Conservation (phyloP, 148 eudicot species). For the Camellia lanceoleosa region DNA sequence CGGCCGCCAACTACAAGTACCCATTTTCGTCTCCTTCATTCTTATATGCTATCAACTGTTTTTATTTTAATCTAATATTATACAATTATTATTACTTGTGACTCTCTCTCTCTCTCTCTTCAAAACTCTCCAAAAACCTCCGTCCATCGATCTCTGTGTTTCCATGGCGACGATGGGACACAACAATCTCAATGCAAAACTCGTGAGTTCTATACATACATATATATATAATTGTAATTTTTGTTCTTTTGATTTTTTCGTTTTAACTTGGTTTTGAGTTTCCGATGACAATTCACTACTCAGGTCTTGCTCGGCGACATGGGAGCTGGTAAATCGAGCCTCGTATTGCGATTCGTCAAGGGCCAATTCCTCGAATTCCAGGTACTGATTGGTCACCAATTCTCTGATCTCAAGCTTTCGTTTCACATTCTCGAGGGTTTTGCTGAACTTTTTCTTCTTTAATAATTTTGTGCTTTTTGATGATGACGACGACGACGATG, state of each 20-base stretch:
- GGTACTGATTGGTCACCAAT: conserved; percentile 30
- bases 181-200: conserved; percentile 88
- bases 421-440: conserved; percentile 5
- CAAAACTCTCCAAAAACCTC: not conserved
- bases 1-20: too few species aligned
- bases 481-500: not conserved
- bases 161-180: conserved; percentile 67
- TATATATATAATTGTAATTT: not conserved
- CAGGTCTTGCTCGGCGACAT: conserved; percentile 97
- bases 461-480: not conserved
- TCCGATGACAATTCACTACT: not conserved
- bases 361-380: conserved; percentile 97
- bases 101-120: not conserved
- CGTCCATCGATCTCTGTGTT: conserved; percentile 7
- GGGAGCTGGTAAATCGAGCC: conserved; percentile 99
- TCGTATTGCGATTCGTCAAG: conserved; percentile 91
- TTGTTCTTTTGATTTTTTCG: not conserved
- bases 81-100: too few species aligned
- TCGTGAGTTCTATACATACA: conserved; percentile 34
- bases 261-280: not conserved
- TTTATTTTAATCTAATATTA: too few species aligned
- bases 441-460: not conserved
- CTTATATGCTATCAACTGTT: too few species aligned
- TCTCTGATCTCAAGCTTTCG: not conserved
- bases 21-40: too few species aligned